phyloP scores from a whole-genome alignment of 2,329 filamentous ascomycete genomes.

The Emydomyces testavorans region DNA sequence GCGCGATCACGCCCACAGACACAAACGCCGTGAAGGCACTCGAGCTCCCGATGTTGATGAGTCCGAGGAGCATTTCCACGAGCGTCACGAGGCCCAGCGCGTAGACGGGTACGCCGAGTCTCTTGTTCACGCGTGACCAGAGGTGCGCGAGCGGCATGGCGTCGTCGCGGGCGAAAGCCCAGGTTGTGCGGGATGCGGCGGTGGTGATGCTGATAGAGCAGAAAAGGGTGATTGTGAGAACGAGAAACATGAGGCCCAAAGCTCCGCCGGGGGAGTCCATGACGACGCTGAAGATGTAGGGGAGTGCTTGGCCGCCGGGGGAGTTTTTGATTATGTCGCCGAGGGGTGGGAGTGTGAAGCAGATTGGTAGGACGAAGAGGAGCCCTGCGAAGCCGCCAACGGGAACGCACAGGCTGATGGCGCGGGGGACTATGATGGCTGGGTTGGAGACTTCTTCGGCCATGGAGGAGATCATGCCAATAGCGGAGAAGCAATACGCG shows the following conservation, averaged over 20 bases:
- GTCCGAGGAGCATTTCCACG: slow-evolving; percentile 39
- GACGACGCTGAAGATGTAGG: slow-evolving; percentile 36
- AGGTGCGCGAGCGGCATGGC: slow-evolving; percentile 34
- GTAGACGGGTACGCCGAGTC: slow-evolving; percentile 33
- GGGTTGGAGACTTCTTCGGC: slow-evolving; percentile 49
- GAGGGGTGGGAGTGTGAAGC: slow-evolving; percentile 14
- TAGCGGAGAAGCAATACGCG: slow-evolving; percentile 48
- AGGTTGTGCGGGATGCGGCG: slow-evolving; percentile 39
- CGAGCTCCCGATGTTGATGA: slow-evolving; percentile 40
- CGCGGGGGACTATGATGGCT: slow-evolving; percentile 42
- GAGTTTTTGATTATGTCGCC: slow-evolving; percentile 32
- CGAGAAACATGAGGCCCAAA: slow-evolving; percentile 33
- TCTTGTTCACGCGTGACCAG: slow-evolving; percentile 28
- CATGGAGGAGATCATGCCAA: slow-evolving; percentile 54
- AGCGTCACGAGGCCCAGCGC: slow-evolving; percentile 36
- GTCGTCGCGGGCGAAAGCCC: slow-evolving; percentile 38
- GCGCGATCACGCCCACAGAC: slow-evolving; percentile 46
- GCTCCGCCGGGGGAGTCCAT: slow-evolving; percentile 10
- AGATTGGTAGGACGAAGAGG: slow-evolving; percentile 25
- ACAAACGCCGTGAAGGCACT: slow-evolving; percentile 42
- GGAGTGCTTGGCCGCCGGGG: slow-evolving; percentile 40
- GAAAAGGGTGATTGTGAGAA: slow-evolving; percentile 38
- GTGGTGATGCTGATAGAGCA: slow-evolving; percentile 45
- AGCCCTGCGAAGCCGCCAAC: slow-evolving; percentile 45
- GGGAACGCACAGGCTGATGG: slow-evolving; percentile 28